Base-by-base conservation (phyloP, 2,329 filamentous ascomycete species). In the Fusarium miscanthi region DNA sequence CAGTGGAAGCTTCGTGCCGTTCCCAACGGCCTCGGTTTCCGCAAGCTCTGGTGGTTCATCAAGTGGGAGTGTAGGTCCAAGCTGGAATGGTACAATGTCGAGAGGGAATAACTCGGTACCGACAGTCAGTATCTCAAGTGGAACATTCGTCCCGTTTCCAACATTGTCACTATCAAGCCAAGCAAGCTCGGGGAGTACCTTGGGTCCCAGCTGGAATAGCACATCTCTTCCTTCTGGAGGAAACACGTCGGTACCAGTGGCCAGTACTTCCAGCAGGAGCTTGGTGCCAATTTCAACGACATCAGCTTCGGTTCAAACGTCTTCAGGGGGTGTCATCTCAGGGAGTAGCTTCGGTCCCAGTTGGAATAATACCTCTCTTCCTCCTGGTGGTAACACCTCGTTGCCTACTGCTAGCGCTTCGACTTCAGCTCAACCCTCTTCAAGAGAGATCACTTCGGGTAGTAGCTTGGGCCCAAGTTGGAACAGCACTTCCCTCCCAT, bases 61-160 rank as follows among this genome's bases (percentile, higher is more conserved):
- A 21, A 27, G 49, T 4, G 33, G 19, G 1, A 69, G 57, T 51
- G 13, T 43, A 4, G 31, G 40, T 21, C 41, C 64, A 21, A 38
- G 58, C 19, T 53, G 51, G 65, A 69, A 69, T 59, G n/a, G 11
- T 21, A 64, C 66, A 10, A 53, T 27, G 14, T 43, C 63, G 4
- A 57, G 40, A 19, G 33, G 37, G 3, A 69, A 53, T 7, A 7
- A 5, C 27, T 65, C 57, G 11, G 35, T 61, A 13, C 56, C 66
- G 9, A 65, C 49, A 16, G 4, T 60, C n/a, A 54, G 69, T 27
- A 30, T 52, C 17, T 37, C 69, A 1, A 43, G 59, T 35, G 54
- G 59, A 2, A 69, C 69, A 5, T 53, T 69, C 21, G 17, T 69
- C 1, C 38, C 69, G 3, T 49, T 72, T 35, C 49, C 59, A 23